These are phyloP conservation scores for Protomyces inundatus DNA, from an alignment of 1,139 yeast species.

Conservation along the genomic window DNA sequence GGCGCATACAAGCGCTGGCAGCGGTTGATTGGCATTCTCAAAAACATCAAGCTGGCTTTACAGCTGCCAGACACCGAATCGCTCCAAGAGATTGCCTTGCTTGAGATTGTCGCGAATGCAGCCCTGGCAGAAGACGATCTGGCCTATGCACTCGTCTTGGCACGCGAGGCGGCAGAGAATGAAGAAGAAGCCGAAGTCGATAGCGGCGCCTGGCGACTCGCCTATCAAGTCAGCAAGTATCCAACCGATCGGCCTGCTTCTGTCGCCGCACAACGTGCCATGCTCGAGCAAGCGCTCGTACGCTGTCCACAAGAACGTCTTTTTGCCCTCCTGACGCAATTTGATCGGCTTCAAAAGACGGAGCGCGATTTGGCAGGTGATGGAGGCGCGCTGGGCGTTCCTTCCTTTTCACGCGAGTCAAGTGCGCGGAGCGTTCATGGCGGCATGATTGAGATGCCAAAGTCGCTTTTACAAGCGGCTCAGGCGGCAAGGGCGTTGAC, in stretches of 20 bases:
- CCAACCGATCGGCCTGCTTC: not conserved
- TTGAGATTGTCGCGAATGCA: constrained; percentile 15
- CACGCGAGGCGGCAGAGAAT: not conserved
- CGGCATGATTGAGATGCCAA: constrained; percentile 15
- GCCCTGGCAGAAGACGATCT: constrained; percentile 17
- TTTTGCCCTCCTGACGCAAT: not conserved
- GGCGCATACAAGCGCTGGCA: constrained; percentile 5
- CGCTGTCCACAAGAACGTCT: constrained; percentile 3
- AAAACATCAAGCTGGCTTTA: constrained; percentile 7
- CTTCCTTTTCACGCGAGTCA: not conserved
- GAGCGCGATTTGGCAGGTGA: not conserved
- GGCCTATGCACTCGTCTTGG: not conserved
- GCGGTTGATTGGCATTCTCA: constrained; percentile 5
- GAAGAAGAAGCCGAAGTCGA: not conserved
- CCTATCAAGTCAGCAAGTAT: constrained; percentile 16
- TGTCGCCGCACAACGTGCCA: not conserved
- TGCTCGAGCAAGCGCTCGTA: constrained; percentile 1
- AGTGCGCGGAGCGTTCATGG: not conserved
- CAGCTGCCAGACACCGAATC: not conserved
- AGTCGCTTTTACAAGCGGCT: constrained; percentile 22
- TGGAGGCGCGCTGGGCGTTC: not conserved
- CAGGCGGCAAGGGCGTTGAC: constrained; percentile 10
- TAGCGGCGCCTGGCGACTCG: constrained; percentile 3
- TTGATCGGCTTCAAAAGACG: not conserved
- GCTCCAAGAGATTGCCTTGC: not conserved